These are phyloP conservation scores for Fusarium gaditjirri DNA, from an alignment of 2,329 filamentous ascomycete genomes.

Conservation along the genomic window DNA sequence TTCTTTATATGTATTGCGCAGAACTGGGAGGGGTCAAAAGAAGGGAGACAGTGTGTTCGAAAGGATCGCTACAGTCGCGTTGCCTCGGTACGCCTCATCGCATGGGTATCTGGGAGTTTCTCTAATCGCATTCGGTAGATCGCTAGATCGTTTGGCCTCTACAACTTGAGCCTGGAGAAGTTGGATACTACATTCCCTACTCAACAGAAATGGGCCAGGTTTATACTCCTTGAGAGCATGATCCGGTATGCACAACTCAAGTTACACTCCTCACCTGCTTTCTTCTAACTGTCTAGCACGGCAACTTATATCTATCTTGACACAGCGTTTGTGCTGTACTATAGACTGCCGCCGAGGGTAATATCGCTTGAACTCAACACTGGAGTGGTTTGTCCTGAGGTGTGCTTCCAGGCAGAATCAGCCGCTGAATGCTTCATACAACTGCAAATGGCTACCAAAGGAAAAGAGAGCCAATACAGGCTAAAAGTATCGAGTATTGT, in stretches of 20 bases:
- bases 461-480: accelerated
- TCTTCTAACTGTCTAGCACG: not conserved
- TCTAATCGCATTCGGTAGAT: not conserved
- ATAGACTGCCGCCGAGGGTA: not conserved
- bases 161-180: not conserved
- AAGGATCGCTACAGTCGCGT: not conserved
- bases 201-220: not conserved
- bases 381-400: not conserved
- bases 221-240: not conserved
- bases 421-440: not conserved
- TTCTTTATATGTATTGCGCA: not conserved
- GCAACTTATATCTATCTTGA: not conserved
- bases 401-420: not conserved
- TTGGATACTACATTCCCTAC: not conserved
- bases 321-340: not conserved
- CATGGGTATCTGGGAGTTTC: accelerated
- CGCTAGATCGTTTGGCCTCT: not conserved
- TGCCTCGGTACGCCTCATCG: not conserved
- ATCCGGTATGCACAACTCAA: not conserved
- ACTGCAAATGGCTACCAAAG: not conserved
- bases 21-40: not conserved
- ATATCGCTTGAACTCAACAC: not conserved
- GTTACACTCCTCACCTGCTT: accelerated
- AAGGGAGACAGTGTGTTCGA: not conserved
- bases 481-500: not conserved